phyloP scores from a whole-genome alignment of 805 yeast species.

The Yarrowia sp. region DNA sequence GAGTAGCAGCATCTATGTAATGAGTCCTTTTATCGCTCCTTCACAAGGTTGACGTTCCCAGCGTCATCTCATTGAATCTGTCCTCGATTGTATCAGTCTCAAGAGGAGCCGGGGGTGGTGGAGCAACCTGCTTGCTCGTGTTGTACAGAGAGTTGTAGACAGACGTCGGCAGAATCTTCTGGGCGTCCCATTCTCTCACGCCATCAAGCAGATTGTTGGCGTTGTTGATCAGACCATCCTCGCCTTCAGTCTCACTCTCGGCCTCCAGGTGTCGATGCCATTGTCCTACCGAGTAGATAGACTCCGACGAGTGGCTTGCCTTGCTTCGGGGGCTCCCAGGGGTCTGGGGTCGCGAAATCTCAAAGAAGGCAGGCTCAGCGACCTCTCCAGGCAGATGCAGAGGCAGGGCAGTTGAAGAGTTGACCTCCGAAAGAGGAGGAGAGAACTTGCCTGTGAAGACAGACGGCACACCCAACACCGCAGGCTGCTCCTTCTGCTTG shows the following conservation, averaged over 20 bases:
- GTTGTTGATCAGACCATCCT: slow-evolving; percentile 14
- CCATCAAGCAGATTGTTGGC: slow-evolving; percentile 13
- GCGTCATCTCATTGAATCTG: slow-evolving; percentile 15
- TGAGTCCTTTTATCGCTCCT: no score
- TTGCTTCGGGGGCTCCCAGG: slow-evolving; percentile 3
- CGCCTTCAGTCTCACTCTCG: slow-evolving; percentile 44
- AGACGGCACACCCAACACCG: not conserved
- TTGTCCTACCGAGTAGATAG: slow-evolving; percentile 39
- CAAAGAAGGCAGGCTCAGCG: slow-evolving; percentile 4
- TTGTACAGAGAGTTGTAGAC: slow-evolving; percentile 13
- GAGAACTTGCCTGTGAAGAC: slow-evolving; percentile 9
- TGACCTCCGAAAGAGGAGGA: not conserved
- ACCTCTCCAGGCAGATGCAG: not conserved
- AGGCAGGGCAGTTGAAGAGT: not conserved
- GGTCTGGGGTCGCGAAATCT: not conserved
- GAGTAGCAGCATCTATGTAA: not conserved
- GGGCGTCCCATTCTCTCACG: slow-evolving; percentile 16
- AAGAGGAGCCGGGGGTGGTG: not conserved
- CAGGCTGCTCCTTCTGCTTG: not conserved
- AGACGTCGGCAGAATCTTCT: not conserved
- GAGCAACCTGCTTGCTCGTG: slow-evolving; percentile 4
- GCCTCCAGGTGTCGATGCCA: slow-evolving; percentile 93
- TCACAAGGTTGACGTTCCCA: slow-evolving; percentile 6
- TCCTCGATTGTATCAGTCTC: slow-evolving; percentile 27
- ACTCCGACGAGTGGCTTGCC: not conserved